Conservation (phyloP, 805 yeast genomes). For the fission yeast (Schizosaccharomyces pombe) region DNA sequence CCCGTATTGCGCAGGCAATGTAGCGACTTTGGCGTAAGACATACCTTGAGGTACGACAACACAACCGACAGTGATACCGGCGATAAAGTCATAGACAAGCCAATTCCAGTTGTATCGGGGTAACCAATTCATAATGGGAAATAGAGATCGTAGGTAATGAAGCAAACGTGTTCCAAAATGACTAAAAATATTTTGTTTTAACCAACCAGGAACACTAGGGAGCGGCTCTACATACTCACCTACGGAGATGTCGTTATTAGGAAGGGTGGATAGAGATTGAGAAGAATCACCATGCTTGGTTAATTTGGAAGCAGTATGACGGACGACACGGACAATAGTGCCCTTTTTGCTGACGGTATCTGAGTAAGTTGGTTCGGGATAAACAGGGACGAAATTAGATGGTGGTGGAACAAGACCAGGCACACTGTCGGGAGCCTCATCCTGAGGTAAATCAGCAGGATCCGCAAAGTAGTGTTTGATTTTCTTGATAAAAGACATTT, state of each 20-base stretch:
- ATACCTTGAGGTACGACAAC: conserved; percentile 86
- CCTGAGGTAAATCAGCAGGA: too few species aligned
- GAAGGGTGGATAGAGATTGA: background rate
- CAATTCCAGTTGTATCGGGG: conserved; percentile 59
- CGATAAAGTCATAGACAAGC: conserved; percentile 63
- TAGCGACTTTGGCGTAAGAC: conserved; percentile 82
- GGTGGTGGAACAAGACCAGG: too few species aligned
- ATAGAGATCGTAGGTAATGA: conserved; percentile 34
- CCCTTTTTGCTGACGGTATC: conserved; percentile 1
- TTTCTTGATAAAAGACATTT: too few species aligned
- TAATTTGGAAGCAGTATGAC: background rate
- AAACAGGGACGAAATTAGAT: too few species aligned
- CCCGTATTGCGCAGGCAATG: conserved; percentile 62
- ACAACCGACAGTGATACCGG: conserved; percentile 82
- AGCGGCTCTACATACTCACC: background rate
- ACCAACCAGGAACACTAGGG: background rate
- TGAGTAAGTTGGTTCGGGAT: too few species aligned
- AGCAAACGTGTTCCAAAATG: background rate
- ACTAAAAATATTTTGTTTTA: background rate
- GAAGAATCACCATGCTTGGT: background rate
- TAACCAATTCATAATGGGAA: conserved; percentile 71
- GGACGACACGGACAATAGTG: background rate
- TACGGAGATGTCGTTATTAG: background rate
- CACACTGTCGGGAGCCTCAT: too few species aligned
- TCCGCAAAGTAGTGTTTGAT: too few species aligned